Evolutionary conservation across 2,329 filamentous ascomycete species (phyloP), one percentile per base, ranked within the genome.

Genomic region (Ophiostoma triangulosporum): DNA sequence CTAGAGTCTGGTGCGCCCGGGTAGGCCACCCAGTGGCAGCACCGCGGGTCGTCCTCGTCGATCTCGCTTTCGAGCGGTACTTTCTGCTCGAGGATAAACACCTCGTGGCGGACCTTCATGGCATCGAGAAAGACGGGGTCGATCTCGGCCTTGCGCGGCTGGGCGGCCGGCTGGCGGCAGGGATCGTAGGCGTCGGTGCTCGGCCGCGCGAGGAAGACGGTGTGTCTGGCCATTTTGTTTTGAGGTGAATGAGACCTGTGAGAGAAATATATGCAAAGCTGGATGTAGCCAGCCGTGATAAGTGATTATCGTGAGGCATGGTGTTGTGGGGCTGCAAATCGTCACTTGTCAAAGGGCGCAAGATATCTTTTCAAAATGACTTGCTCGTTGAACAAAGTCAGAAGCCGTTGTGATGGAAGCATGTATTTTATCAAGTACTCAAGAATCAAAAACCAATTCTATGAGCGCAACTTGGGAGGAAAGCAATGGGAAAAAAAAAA

Each of bases 11-110:
- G n/a, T 17, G 15, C 67, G 3, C 65, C 68, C 49, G 80, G 80
- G 67, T 95, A 95, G n/a, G 83, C 73, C 29, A 95, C 83, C 86
- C 88, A 95, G 67, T 96, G 89, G 69, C 83, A 91, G 60, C 81
- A 83, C 33, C 86, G 78, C 1, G 75, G 60, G 65, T 97, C 91
- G 64, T 96, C 88, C 1, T 74, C 70, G 70, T 96, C 91, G 59
- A 88, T 76, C 66, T 97, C 90, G 59, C 81, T 78, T 35, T 84
- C 80, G 1, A 80, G 66, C 0, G 77, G 72, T 14, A 80, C 70
- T 0, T 66, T 61, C 61, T 84, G 81, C 62, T 84, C 81, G 7
- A 68, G 35, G 24, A 84, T 76, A 60, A 82, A 84, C 52, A 85
- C 81, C 17, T 66, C 62, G 56, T 78, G 70, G 33, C 82, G 77